Percentiles rank a stretch among this genome's conserved stretches.
Evolutionary conservation across 768 basidiomycete species (phyloP).

Genomic region (Psilocybe sp.): DNA sequence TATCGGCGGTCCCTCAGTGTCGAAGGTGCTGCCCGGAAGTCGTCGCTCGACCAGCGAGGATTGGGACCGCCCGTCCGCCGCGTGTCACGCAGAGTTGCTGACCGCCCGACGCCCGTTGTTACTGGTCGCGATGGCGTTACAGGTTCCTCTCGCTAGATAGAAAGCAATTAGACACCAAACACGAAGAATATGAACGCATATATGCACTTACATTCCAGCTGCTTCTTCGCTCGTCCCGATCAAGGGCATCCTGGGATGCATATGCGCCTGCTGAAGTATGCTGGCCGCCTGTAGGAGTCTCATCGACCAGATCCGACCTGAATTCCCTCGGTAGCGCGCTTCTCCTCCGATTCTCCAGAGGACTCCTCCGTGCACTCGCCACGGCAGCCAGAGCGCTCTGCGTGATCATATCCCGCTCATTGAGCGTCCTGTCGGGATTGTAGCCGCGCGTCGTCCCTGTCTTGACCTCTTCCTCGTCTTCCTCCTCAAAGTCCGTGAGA

Average conservation of each 20-base stretch:
- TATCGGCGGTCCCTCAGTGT: constrained; percentile 20
- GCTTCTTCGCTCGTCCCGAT: constrained; percentile 15
- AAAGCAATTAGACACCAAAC: background rate
- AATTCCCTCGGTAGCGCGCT: constrained; percentile 41
- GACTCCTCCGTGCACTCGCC: constrained; percentile 53
- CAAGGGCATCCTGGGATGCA: constrained; percentile 20
- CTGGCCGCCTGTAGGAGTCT: constrained; percentile 8
- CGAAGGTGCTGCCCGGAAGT: constrained; percentile 17
- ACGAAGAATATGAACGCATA: constrained; percentile 6
- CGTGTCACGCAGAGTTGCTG: constrained; percentile 26
- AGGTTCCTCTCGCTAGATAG: constrained; percentile 31
- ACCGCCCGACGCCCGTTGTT: constrained; percentile 16
- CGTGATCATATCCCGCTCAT: constrained; percentile 36
- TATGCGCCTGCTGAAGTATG: constrained; percentile 4
- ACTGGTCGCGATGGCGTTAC: constrained; percentile 33
- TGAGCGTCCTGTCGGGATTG: constrained; percentile 19
- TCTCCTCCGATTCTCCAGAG: constrained; percentile 35
- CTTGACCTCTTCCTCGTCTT: constrained; percentile 18
- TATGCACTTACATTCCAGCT: constrained; percentile 20
- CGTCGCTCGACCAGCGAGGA: constrained; percentile 25
- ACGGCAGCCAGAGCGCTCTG: constrained; percentile 61
- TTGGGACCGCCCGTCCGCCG: constrained; percentile 12
- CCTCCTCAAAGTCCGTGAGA: constrained; percentile 24
- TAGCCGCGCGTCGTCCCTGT: constrained; percentile 15
- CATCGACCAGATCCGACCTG: constrained; percentile 25